These are phyloP conservation scores for Boletus eberwhitei DNA, from an alignment of 768 basidiomycete genomes.

Conservation along the genomic window DNA sequence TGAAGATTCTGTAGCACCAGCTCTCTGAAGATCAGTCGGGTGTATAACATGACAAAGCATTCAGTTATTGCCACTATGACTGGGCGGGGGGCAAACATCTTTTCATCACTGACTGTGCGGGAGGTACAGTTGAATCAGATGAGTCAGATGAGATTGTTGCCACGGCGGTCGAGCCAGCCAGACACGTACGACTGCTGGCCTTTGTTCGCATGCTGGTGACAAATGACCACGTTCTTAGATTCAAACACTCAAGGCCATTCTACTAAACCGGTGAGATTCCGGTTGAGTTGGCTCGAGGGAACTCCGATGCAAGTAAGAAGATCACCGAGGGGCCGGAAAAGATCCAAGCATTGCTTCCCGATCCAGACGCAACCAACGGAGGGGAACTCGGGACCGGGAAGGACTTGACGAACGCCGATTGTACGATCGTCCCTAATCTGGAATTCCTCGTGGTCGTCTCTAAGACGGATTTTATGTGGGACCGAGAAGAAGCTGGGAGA, in stretches of 20 bases:
- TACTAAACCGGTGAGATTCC: neutral
- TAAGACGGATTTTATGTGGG: conserved; percentile 46
- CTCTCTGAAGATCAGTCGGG: neutral
- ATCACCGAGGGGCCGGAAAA: too few species aligned
- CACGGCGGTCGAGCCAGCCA: neutral
- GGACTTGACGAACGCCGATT: conserved; percentile 59
- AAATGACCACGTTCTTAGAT: neutral
- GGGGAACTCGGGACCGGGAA: too few species aligned
- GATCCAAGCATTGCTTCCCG: too few species aligned
- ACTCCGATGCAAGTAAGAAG: too few species aligned
- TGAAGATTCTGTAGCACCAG: neutral
- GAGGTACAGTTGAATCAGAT: neutral
- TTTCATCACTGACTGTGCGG: neutral
- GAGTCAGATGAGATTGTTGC: neutral
- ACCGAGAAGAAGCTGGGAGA: conserved; percentile 43
- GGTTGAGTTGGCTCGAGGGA: too few species aligned
- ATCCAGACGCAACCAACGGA: too few species aligned
- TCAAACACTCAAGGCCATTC: neutral
- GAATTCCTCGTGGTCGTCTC: conserved; percentile 40
- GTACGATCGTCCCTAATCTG: conserved; percentile 54
- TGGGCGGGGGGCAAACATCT: neutral
- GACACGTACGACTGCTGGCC: neutral
- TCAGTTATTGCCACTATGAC: neutral
- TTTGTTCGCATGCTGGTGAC: neutral
- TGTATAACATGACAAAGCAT: neutral